A percentile compares a stretch with the other conserved stretches of the same genome.
Evolutionary conservation across 2,329 filamentous ascomycete species (phyloP).

Genomic region (Xylaria hypoxylon): DNA sequence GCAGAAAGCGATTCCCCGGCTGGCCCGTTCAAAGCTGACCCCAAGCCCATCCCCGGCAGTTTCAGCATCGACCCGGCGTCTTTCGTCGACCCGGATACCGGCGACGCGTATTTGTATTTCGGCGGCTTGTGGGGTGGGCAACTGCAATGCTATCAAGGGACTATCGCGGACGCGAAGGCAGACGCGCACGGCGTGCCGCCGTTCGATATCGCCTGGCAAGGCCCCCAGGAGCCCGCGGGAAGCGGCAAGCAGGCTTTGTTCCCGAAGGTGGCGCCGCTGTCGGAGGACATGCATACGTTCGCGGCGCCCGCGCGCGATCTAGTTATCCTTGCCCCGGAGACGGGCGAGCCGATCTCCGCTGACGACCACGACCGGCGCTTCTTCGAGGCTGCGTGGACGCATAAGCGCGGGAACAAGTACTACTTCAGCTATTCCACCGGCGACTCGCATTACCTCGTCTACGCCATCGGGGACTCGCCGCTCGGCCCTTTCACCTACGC

Average conservation of each 20-base stretch:
- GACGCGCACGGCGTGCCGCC: constrained; percentile 48
- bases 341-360: constrained; percentile 68
- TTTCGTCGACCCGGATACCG: constrained; percentile 75
- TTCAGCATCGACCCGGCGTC: constrained; percentile 82
- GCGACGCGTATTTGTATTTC: constrained; percentile 76
- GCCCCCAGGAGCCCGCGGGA: constrained; percentile 70
- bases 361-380: constrained; percentile 80
- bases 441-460: constrained; percentile 79
- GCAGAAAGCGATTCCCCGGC: constrained; percentile 72
- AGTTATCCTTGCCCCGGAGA: constrained; percentile 71
- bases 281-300: constrained; percentile 74
- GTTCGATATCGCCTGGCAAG: constrained; percentile 67
- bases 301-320: constrained; percentile 67
- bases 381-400: constrained; percentile 85
- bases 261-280: constrained; percentile 74
- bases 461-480: constrained; percentile 73
- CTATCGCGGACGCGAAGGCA: neutral
- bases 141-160: constrained; percentile 77
- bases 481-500: constrained; percentile 79
- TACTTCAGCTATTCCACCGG: constrained; percentile 85
- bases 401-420: constrained; percentile 76
- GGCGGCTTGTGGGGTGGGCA: constrained; percentile 86
- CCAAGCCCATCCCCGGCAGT: constrained; percentile 72
- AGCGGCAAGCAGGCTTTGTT: constrained; percentile 67
- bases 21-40: constrained; percentile 76